A percentile compares a stretch with the other conserved stretches of the same genome.
These are phyloP conservation scores for Mrakia blollopis DNA, from an alignment of 768 basidiomycete genomes.

Conservation along the genomic window DNA sequence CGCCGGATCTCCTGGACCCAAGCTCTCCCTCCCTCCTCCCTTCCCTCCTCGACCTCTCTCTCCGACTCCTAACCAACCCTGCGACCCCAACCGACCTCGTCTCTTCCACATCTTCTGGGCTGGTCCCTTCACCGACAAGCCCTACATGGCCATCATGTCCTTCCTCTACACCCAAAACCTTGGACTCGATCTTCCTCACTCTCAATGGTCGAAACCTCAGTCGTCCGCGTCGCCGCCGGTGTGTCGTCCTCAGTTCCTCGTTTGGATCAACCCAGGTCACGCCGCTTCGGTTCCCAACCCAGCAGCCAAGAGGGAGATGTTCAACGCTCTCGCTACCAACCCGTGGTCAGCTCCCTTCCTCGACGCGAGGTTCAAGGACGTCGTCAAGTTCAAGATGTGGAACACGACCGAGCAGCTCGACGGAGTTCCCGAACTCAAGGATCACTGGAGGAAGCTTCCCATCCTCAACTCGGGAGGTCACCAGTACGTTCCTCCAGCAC, in stretches of 20 bases:
- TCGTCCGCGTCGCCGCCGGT: constrained; percentile 47
- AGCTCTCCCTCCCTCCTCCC: constrained; percentile 49
- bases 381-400: constrained; percentile 94
- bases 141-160: constrained; percentile 87
- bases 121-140: constrained; percentile 96
- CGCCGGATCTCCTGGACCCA: not conserved
- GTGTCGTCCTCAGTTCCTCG: constrained; percentile 90
- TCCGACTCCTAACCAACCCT: constrained; percentile 57
- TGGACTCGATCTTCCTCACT: constrained; percentile 58
- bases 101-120: constrained; percentile 99
- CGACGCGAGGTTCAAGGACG: constrained; percentile 82
- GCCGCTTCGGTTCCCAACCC: constrained; percentile 85
- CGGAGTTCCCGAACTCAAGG: constrained; percentile 76
- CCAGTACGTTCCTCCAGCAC: constrained; percentile 48
- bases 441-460: constrained; percentile 79
- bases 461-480: constrained; percentile 64
- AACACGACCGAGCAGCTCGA: constrained; percentile 97
- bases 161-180: constrained; percentile 95
- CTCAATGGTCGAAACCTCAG: constrained; percentile 48
- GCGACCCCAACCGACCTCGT: constrained; percentile 77
- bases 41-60: constrained; percentile 55
- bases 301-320: constrained; percentile 74
- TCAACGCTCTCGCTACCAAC: constrained; percentile 64
- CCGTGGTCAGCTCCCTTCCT: constrained; percentile 96
- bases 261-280: constrained; percentile 99